Percentiles rank a stretch among this genome's conserved stretches.
These are phyloP conservation scores for Tricholoma matsutake DNA, from an alignment of 768 basidiomycete genomes.

Conservation along the genomic window DNA sequence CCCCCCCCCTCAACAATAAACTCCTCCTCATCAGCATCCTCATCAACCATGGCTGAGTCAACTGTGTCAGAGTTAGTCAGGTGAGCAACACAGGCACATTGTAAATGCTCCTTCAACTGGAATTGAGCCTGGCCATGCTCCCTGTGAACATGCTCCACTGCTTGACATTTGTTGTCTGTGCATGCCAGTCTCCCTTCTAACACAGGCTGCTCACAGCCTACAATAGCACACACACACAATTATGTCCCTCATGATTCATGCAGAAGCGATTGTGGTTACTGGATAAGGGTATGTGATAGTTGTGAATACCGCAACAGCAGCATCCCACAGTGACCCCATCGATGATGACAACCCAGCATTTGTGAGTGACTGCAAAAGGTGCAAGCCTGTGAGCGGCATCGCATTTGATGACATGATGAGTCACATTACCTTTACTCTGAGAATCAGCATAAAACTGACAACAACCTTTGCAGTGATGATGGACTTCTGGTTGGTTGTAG, in stretches of 20 bases:
- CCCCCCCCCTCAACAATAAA: background rate
- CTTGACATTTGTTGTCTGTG: too few relatives aligned
- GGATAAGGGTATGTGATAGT: constrained; percentile 8
- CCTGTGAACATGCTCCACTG: too few relatives aligned
- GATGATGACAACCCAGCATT: background rate
- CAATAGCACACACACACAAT: constrained; percentile 18
- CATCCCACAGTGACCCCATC: background rate
- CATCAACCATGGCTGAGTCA: background rate
- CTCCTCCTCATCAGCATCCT: background rate
- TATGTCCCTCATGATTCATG: constrained; percentile 11
- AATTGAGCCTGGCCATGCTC: too few relatives aligned
- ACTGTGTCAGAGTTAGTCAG: background rate
- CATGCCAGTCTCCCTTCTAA: constrained; percentile 12
- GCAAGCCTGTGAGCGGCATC: background rate
- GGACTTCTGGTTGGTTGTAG: background rate
- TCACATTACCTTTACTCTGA: background rate
- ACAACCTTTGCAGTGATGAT: background rate
- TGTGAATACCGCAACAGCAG: background rate
- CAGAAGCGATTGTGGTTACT: constrained; percentile 22
- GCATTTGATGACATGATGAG: background rate
- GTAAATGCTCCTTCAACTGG: constrained; percentile 14
- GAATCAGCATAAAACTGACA: background rate
- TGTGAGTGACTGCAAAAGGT: background rate
- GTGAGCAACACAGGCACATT: background rate
- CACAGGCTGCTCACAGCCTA: constrained; percentile 11